Percentiles rank a stretch among this genome's conserved stretches.
Evolutionary conservation across 75 land plant species (phyloP).

Genomic region (Pseudotsuga menziesii): DNA sequence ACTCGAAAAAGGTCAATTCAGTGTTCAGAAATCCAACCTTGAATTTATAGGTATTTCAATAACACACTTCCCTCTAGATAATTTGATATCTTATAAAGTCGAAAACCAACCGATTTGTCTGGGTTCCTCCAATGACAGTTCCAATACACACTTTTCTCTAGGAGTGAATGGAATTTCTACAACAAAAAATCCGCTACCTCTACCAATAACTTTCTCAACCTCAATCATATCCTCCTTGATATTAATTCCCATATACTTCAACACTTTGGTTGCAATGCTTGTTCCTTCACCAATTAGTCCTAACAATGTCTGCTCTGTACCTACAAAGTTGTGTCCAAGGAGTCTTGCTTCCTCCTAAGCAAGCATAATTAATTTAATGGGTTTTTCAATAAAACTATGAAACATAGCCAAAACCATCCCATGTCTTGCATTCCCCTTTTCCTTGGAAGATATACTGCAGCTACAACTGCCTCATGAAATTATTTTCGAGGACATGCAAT

Average conservation of each 20-base stretch:
- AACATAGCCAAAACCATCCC: constrained; percentile 43
- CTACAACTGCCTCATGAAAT: constrained; percentile 8
- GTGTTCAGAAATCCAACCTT: neutral
- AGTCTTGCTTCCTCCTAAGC: constrained; percentile 52
- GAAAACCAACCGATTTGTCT: constrained; percentile 34
- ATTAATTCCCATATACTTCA: constrained; percentile 50
- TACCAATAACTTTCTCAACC: constrained; percentile 59
- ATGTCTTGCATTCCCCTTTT: constrained; percentile 13
- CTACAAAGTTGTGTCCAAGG: constrained; percentile 50
- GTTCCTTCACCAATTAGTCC: constrained; percentile 61
- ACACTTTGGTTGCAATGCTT: constrained; percentile 52
- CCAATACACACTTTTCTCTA: constrained; percentile 49
- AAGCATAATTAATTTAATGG: constrained; percentile 53
- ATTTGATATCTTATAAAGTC: neutral
- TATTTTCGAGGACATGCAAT: neutral
- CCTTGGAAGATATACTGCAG: constrained; percentile 1
- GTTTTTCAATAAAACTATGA: constrained; percentile 50
- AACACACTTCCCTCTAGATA: neutral
- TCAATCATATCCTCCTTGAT: constrained; percentile 49
- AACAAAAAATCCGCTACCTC: constrained; percentile 46
- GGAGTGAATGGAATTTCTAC: constrained; percentile 57
- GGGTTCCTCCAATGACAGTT: constrained; percentile 45
- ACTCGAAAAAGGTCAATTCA: neutral
- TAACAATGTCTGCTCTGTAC: constrained; percentile 48
- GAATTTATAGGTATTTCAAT: neutral